Base-by-base conservation (phyloP, 176 grass and related monocot genomes). In the Calamus simplicifolius region DNA sequence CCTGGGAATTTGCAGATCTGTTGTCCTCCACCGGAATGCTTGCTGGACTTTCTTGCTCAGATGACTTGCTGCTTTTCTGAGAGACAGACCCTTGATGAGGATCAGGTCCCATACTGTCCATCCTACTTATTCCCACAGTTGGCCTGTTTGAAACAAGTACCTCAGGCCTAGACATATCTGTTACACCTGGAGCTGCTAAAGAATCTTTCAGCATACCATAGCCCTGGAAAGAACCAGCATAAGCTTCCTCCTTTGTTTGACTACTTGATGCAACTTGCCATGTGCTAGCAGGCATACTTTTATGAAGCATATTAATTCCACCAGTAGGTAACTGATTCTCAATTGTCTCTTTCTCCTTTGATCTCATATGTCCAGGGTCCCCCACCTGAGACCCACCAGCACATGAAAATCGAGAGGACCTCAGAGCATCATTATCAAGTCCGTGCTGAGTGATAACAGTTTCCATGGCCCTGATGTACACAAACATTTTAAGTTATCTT, bases 371-470 rank as follows among this genome's bases (percentile, higher is more conserved):
- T 57, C 87, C 81, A 70, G 87, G 71, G 54, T 88, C 81, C 26
- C 76, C 78, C 13, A 71, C 61, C 49, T 92, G 81, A 25, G 85
- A 70, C 23, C 77, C 81, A 70, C 79, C 81, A 57, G 81, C 48
- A 63, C 88, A 71, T 57, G 87, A 87, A 70, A 90, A 73, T 50
- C 75, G 79, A 3, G 81, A 85, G 54, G 88, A 87, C 38, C 75
- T 80, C 68, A 98, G 56, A 38, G 79, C 76, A 35, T 98, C 80
- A 81, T 92, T 91, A 77, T 98, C 84, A 66, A 98, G 80, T 75
- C 84, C 82, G 69, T 98, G 81, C 79, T 98, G 93, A 63, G 65
- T 85, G 71, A 98, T 80, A 69, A 98, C 93, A 76, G 79, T 98
- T 75, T 98, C 93, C 81, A 98, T 88, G 38, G 93, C 93, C 79